phyloP scores from a whole-genome alignment of 441 rosid species.

The Erodium texanum region DNA sequence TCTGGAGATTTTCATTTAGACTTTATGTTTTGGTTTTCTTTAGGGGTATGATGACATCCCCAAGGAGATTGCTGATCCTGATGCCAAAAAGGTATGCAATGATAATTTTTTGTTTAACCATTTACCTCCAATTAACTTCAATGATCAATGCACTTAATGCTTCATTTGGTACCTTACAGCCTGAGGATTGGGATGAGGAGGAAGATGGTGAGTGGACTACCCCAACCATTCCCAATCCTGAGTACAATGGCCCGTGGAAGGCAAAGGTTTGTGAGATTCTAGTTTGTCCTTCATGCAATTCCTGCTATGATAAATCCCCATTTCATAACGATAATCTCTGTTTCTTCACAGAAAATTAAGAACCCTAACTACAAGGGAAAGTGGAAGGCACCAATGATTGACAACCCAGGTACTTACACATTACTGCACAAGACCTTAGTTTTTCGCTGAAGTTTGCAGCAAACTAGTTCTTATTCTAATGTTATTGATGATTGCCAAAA shows the following conservation, averaged over 20 bases:
- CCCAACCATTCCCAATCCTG: conserved; percentile 78
- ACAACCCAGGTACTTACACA: conserved; percentile 98
- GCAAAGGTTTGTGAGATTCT: conserved; percentile 48
- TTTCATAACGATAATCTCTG: no score
- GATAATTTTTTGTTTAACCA: neutral
- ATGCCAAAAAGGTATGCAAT: conserved; percentile 59
- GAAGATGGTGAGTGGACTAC: conserved; percentile 94
- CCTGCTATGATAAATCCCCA: neutral
- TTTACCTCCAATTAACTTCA: no score
- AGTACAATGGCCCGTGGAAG: conserved; percentile 88
- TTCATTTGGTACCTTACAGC: no score
- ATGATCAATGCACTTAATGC: no score
- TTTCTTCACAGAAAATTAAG: conserved; percentile 63
- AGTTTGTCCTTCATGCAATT: no score
- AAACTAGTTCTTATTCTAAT: no score
- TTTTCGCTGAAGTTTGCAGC: no score
- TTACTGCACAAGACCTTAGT: no score
- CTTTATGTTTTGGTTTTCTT: neutral
- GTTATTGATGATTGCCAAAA: no score
- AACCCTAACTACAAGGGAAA: conserved; percentile 91
- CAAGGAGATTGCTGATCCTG: conserved; percentile 74
- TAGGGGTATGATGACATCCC: conserved; percentile 92
- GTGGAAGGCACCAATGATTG: conserved; percentile 93
- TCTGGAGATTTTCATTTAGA: no score
- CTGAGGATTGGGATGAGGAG: conserved; percentile 96